Conservation (phyloP, 371 early-diverging fungal species). For the Zancudomyces culisetae region DNA sequence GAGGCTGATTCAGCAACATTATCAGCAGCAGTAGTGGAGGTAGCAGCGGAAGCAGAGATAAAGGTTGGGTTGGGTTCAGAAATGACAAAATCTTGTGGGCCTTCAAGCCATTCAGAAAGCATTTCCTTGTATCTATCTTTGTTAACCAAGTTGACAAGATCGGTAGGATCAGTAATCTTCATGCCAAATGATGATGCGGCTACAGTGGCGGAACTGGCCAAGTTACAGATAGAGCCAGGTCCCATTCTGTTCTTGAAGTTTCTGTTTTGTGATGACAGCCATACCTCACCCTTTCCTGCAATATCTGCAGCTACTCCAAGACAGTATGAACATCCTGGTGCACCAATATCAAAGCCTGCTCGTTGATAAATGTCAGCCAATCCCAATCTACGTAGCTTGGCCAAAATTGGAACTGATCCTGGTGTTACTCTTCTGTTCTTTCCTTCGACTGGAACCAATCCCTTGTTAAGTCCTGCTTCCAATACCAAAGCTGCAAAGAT, state of each 20-base stretch:
- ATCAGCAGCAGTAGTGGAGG: slow-evolving; percentile 13
- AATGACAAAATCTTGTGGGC: slow-evolving; percentile 30
- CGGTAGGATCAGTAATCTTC: slow-evolving; percentile 42
- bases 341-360: slow-evolving; percentile 51
- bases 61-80: slow-evolving; percentile 42
- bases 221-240: slow-evolving; percentile 55
- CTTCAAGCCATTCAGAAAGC: slow-evolving; percentile 40
- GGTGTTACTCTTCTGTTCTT: slow-evolving; percentile 59
- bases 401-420: slow-evolving; percentile 56
- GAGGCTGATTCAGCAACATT: slow-evolving; percentile 15
- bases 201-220: slow-evolving; percentile 58
- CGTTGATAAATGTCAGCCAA: slow-evolving; percentile 47
- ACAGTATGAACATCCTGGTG: slow-evolving; percentile 73
- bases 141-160: slow-evolving; percentile 39
- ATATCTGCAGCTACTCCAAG: slow-evolving; percentile 56
- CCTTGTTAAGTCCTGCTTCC: slow-evolving; percentile 46
- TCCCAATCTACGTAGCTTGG: slow-evolving; percentile 52
- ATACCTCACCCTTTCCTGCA: slow-evolving; percentile 58
- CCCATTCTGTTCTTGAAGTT: slow-evolving; percentile 72
- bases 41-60: slow-evolving; percentile 18
- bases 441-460: slow-evolving; percentile 30
- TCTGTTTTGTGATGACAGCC: slow-evolving; percentile 59
- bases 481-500: slow-evolving; percentile 52
- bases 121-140: slow-evolving; percentile 32
- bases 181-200: slow-evolving; percentile 57